These are phyloP conservation scores for Podospora sp. DNA, from an alignment of 495 filamentous ascomycete species.

Conservation along the genomic window DNA sequence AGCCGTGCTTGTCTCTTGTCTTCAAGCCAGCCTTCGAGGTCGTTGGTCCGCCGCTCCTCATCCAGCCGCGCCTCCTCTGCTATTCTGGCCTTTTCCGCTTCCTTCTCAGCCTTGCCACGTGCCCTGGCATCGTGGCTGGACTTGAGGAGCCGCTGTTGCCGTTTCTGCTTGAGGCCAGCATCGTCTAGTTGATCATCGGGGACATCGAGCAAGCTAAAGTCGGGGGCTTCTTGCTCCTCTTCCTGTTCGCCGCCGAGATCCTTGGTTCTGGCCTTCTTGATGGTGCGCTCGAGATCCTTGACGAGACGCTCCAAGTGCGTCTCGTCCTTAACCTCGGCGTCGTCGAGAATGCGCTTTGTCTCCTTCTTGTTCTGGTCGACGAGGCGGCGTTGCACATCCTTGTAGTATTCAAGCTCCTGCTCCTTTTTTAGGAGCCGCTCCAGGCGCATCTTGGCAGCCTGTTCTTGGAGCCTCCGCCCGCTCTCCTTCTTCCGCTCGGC, in stretches of 20 bases:
- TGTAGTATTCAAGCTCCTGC: constrained; percentile 92
- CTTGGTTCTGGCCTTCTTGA: constrained; percentile 85
- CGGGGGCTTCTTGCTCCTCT: constrained; percentile 73
- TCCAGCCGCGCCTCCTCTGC: constrained; percentile 83
- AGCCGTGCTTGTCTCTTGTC: constrained; percentile 76
- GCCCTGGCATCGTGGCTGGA: constrained; percentile 89
- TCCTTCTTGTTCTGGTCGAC: constrained; percentile 82
- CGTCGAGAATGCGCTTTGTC: constrained; percentile 77
- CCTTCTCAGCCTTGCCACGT: constrained; percentile 93
- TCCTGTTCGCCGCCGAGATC: constrained; percentile 85
- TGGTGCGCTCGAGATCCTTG: constrained; percentile 83
- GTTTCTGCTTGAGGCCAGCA: constrained; percentile 83
- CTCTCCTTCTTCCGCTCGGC: constrained; percentile 93
- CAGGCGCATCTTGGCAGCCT: constrained; percentile 93
- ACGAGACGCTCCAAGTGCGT: constrained; percentile 75
- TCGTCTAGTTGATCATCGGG: constrained; percentile 94
- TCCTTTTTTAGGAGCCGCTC: constrained; percentile 95
- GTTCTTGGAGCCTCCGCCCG: constrained; percentile 87
- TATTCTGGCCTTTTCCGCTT: constrained; percentile 77
- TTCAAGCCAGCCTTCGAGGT: constrained; percentile 85
- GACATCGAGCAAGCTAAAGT: constrained; percentile 84
- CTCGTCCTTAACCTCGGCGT: constrained; percentile 91
- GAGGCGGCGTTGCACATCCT: constrained; percentile 70
- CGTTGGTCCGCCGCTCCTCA: constrained; percentile 76
- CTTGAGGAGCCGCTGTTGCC: constrained; percentile 88